Base-by-base conservation (phyloP, 2,329 filamentous ascomycete species). In the Aspergillus puulaauensis region DNA sequence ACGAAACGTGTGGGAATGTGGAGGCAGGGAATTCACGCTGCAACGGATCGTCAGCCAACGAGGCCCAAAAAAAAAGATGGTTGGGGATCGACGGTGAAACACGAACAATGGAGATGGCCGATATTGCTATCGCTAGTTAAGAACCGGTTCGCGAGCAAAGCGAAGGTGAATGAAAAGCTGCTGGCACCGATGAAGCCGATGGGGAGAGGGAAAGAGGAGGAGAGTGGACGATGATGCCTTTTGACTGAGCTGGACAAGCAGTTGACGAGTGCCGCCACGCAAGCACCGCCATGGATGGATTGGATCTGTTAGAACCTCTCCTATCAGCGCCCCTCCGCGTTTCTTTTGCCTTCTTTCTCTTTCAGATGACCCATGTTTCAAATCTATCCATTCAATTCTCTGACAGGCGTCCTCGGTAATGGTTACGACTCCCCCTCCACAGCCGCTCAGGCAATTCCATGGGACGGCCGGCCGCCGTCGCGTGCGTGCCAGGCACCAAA, bases 221-320 rank as follows among this genome's bases (percentile, higher is more conserved):
- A 40, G 57, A 46, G 57, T 54, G 60, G 60, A 62, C 24, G 44
- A 49, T 49, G 61, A 63, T 52, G 58, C 41, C 52, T 60, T 64
- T 63, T 65, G 60, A 62, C 49, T 61, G 54, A 51, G 56, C 19
- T 35, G 54, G 47, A 41, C 47, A 23, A 54, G 54, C 52, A 48
- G 54, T 67, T 65, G 66, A 67, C 64, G 63, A 64, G 64, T 60
- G 58, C 48, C 63, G 68, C 66, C 68, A 69, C 68, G 67, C 68
- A 69, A 69, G 65, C 37, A 59, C 56, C 59, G 54, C 59, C 57
- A 43, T 31, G 27, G 27, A 37, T 37, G 35, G 35, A 37, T 37
- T n/a, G 37, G 50, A 52, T 39, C 52, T 24, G 54, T 51, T 61
- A 52, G 53, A 59, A 61, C 57, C 27, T 56, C 56, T 61, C 58